Percentiles rank a stretch among this genome's conserved stretches.
Conservation (phyloP, 1,284 basidiomycete species). For the Flammula alnicola region DNA sequence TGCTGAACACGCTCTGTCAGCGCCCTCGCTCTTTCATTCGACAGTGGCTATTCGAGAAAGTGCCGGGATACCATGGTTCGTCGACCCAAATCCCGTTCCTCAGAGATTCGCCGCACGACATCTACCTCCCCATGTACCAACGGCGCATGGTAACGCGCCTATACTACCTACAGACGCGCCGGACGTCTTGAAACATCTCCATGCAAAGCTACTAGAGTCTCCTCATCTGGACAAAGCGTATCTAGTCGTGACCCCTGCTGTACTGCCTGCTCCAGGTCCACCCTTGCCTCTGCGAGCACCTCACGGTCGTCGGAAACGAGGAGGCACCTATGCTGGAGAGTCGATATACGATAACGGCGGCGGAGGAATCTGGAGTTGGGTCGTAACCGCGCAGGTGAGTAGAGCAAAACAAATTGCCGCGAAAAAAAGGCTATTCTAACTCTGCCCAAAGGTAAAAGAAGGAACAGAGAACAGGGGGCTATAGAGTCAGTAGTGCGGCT, state of each 20-base stretch:
- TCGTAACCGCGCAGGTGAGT: constrained; percentile 68
- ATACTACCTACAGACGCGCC: constrained; percentile 57
- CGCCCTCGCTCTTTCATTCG: constrained; percentile 8
- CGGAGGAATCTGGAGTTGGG: constrained; percentile 73
- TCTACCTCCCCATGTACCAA: constrained; percentile 37
- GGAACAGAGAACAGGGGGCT: constrained; percentile 76
- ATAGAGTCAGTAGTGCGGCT: constrained; percentile 72
- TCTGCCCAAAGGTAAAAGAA: constrained; percentile 65
- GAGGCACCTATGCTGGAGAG: constrained; percentile 68
- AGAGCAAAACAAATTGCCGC: not conserved
- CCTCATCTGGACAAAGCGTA: constrained; percentile 66
- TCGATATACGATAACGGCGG: constrained; percentile 52
- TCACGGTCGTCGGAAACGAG: constrained; percentile 66
- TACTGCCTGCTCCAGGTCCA: constrained; percentile 53
- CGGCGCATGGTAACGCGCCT: constrained; percentile 29
- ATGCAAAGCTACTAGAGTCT: constrained; percentile 54
- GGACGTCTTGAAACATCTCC: constrained; percentile 49
- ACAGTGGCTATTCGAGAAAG: constrained; percentile 1
- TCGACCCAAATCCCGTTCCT: constrained; percentile 46
- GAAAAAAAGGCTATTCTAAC: not conserved
- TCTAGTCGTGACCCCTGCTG: constrained; percentile 55
- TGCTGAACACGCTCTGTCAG: constrained; percentile 1
- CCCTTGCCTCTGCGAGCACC: constrained; percentile 54
- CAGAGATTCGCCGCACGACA: constrained; percentile 18
- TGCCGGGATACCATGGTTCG: constrained; percentile 39